phyloP scores from a whole-genome alignment of 164 flowering plant species.

The Platanus orientalis region DNA sequence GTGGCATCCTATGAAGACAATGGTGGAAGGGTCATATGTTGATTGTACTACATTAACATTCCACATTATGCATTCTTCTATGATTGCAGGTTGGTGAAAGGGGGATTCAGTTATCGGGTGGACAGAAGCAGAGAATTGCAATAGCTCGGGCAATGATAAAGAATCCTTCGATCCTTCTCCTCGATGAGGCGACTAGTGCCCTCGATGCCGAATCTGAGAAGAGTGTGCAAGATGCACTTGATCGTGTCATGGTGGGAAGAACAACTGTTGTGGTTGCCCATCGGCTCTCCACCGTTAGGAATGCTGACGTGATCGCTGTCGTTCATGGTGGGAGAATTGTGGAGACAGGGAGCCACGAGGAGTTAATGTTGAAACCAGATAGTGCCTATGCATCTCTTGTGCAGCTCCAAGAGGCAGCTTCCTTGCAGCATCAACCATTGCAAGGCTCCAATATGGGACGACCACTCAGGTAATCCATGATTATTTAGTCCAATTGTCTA shows the following conservation, averaged over 20 bases:
- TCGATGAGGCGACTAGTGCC: conserved; percentile 97
- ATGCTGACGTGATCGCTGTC: conserved; percentile 87
- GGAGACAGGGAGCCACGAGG: conserved; percentile 88
- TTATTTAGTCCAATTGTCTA: too few relatives aligned
- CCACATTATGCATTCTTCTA: background rate
- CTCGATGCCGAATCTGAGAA: conserved; percentile 97
- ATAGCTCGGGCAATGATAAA: conserved; percentile 90
- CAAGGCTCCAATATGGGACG: conserved; percentile 38
- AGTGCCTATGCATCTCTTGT: conserved; percentile 79
- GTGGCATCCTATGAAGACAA: too few relatives aligned
- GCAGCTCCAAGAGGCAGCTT: conserved; percentile 66
- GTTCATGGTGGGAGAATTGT: conserved; percentile 76
- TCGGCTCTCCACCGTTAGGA: conserved; percentile 87
- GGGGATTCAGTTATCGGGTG: conserved; percentile 93
- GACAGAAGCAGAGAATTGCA: conserved; percentile 94
- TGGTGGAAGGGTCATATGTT: too few relatives aligned
- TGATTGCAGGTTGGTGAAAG: conserved; percentile 82
- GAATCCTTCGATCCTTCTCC: conserved; percentile 77
- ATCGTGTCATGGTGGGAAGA: conserved; percentile 92
- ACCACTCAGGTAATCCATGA: conserved; percentile 54
- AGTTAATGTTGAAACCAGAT: conserved; percentile 60
- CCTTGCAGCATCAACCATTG: conserved; percentile 40
- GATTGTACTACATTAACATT: too few relatives aligned
- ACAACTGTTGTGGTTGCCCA: conserved; percentile 93
- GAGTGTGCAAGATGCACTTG: conserved; percentile 94